These are phyloP conservation scores for Coccinonectria pachysandricola DNA, from an alignment of 2,329 filamentous ascomycete species.

Conservation along the genomic window DNA sequence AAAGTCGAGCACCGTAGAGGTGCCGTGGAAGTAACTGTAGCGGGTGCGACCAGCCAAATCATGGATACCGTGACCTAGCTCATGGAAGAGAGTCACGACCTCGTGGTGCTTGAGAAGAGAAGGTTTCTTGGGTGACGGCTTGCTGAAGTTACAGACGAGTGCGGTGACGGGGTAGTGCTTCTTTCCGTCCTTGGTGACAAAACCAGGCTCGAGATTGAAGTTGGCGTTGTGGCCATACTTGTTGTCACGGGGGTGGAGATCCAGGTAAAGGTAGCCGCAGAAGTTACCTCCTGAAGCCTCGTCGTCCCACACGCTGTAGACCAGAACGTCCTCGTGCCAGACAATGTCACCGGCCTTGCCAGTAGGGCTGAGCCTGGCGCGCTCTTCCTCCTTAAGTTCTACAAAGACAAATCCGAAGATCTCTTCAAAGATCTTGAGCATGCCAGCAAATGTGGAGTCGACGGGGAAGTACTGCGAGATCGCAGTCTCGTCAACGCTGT, in stretches of 20 bases:
- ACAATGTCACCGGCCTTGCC: slow-evolving; percentile 61
- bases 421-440: slow-evolving; percentile 77
- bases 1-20: slow-evolving; percentile 56
- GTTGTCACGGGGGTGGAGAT: slow-evolving; percentile 68
- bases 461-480: slow-evolving; percentile 81
- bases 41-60: slow-evolving; percentile 53
- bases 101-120: slow-evolving; percentile 75
- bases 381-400: slow-evolving; percentile 57
- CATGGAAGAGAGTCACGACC: slow-evolving; percentile 74
- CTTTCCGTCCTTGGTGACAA: slow-evolving; percentile 54
- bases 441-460: slow-evolving; percentile 59
- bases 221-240: slow-evolving; percentile 83
- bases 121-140: slow-evolving; percentile 65
- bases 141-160: slow-evolving; percentile 78
- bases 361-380: slow-evolving; percentile 52
- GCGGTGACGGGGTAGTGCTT: slow-evolving; percentile 69
- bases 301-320: slow-evolving; percentile 78
- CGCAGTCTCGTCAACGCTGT: slow-evolving; percentile 66
- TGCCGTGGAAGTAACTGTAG: slow-evolving; percentile 59
- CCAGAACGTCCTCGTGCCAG: slow-evolving; percentile 75
- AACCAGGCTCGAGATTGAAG: slow-evolving; percentile 71
- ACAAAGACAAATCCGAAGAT: slow-evolving; percentile 73
- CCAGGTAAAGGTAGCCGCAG: slow-evolving; percentile 73
- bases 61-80: slow-evolving; percentile 62
- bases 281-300: slow-evolving; percentile 60